Percentiles rank a stretch among this genome's conserved stretches.
Evolutionary conservation across 306 rosid genomes (phyloP).

Genomic region (Medicago lupulina): DNA sequence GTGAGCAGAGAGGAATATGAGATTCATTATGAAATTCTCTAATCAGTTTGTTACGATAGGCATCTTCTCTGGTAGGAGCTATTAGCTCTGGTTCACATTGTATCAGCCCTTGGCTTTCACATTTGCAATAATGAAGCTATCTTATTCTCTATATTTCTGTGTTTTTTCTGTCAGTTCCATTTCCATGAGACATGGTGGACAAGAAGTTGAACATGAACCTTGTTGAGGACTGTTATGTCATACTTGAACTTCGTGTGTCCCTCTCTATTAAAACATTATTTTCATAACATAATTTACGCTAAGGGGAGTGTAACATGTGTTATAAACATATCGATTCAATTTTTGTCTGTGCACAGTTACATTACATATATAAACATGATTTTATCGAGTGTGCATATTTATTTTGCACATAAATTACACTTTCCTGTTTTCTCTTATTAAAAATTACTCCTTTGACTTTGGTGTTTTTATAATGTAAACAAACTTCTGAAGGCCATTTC

Average conservation of each 20-base stretch:
- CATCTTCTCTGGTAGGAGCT: too few relatives aligned
- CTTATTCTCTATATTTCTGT: too few relatives aligned
- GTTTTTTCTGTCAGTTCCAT: too few relatives aligned
- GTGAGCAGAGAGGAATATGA: too few relatives aligned
- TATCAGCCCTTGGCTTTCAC: too few relatives aligned
- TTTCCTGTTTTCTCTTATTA: not conserved
- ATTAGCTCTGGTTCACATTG: too few relatives aligned
- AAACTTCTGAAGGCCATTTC: not conserved
- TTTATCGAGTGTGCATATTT: conserved; percentile 19
- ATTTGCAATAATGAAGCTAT: too few relatives aligned
- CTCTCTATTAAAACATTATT: not conserved
- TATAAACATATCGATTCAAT: too few relatives aligned
- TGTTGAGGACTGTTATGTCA: conserved; percentile 1
- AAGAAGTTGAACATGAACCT: conserved; percentile 15
- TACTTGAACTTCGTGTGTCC: not conserved
- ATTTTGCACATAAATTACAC: not conserved
- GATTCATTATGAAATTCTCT: too few relatives aligned
- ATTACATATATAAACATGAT: not conserved
- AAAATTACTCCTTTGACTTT: not conserved
- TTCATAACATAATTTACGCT: not conserved
- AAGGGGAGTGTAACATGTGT: not conserved
- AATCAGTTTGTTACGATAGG: too few relatives aligned
- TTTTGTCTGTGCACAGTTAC: not conserved
- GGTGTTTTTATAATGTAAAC: not conserved
- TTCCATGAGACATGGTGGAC: not conserved